Conservation (phyloP, 1,284 basidiomycete species). For the Agroathelia rolfsii region DNA sequence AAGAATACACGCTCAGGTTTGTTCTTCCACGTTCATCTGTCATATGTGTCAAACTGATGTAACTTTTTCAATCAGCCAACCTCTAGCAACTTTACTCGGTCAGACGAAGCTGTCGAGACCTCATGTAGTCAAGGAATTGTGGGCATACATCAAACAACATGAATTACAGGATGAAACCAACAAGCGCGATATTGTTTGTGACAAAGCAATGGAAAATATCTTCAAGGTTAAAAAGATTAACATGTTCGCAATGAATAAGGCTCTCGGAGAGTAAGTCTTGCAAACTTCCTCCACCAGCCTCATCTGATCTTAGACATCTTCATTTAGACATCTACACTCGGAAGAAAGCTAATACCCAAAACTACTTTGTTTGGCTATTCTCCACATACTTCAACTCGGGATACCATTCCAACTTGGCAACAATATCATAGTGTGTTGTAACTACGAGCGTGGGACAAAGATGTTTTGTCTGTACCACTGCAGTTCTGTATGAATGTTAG, state of each 20-base stretch:
- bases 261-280: constrained; percentile 59
- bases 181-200: constrained; percentile 75
- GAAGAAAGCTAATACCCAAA: too few species aligned
- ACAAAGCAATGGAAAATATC: constrained; percentile 54
- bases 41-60: too few species aligned
- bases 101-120: constrained; percentile 65
- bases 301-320: too few species aligned
- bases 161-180: constrained; percentile 74
- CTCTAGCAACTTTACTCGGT: constrained; percentile 49
- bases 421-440: too few species aligned
- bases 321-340: too few species aligned
- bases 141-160: constrained; percentile 76
- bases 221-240: constrained; percentile 72
- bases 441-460: constrained; percentile 30
- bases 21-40: constrained; percentile 10
- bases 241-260: constrained; percentile 86
- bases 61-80: constrained; percentile 37
- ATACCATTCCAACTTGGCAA: too few species aligned
- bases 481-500: constrained; percentile 31
- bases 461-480: constrained; percentile 53
- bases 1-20: constrained; percentile 70
- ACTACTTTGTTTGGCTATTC: too few species aligned
- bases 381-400: too few species aligned
- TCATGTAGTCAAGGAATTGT: constrained; percentile 82
- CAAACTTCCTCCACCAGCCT: too few species aligned